Evolutionary conservation across 2,329 filamentous ascomycete genomes (phyloP).

Genomic region (Microascus cirrosus): DNA sequence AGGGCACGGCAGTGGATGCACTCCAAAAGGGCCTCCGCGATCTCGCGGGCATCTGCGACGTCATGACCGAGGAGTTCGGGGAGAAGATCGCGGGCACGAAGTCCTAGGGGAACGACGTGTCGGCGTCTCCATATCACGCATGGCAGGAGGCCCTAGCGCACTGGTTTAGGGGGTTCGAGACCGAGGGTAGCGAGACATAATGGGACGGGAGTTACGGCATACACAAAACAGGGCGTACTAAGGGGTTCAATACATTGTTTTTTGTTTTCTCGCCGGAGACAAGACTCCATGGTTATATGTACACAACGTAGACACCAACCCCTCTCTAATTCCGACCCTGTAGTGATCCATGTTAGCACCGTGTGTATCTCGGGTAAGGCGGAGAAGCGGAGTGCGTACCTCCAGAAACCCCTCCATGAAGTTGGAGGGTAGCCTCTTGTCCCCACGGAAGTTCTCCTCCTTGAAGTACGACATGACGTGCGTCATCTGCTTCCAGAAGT

Average conservation of each 20-base stretch:
- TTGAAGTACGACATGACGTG: slow-evolving; percentile 98
- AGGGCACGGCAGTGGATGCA: slow-evolving; percentile 70
- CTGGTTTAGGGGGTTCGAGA: not conserved
- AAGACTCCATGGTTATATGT: slow-evolving; percentile 4
- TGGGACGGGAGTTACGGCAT: not conserved
- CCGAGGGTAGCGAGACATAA: not conserved
- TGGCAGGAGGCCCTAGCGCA: not conserved
- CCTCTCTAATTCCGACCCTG: slow-evolving; percentile 46
- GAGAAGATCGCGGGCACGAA: slow-evolving; percentile 25
- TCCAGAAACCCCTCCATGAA: slow-evolving; percentile 95
- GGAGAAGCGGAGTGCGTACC: slow-evolving; percentile 38
- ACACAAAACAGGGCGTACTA: slow-evolving; percentile 2
- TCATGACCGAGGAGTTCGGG: slow-evolving; percentile 84
- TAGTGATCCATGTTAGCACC: slow-evolving; percentile 3
- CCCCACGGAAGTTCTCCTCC: slow-evolving; percentile 65
- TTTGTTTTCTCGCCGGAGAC: not conserved
- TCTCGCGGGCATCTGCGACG: slow-evolving; percentile 83
- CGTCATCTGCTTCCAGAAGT: slow-evolving; percentile 96
- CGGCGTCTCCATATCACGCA: not conserved
- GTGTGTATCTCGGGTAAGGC: not conserved
- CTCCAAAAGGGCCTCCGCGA: slow-evolving; percentile 84
- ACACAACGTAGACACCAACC: not conserved
- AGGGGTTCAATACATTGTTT: not conserved
- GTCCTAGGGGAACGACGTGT: not conserved
- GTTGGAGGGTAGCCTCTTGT: slow-evolving; percentile 68